Percentiles rank a stretch among this genome's conserved stretches.
Conservation (phyloP, 371 early-diverging fungal genomes). For the Apophysomyces variabilis region DNA sequence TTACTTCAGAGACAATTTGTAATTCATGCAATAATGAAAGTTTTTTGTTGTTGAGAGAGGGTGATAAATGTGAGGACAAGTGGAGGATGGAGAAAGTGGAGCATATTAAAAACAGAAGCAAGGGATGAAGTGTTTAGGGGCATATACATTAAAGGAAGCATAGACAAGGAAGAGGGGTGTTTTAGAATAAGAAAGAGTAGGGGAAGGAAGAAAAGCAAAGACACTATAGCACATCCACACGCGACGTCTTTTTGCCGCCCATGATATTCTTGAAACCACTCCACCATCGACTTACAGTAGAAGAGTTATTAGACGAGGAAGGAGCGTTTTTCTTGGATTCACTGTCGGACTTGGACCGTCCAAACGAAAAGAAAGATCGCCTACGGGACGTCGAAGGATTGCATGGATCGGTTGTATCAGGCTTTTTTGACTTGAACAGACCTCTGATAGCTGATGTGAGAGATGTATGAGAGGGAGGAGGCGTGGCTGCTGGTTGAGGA, state of each 20-base stretch:
- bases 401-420: not conserved
- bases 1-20: constrained; percentile 3
- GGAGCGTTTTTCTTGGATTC: not conserved
- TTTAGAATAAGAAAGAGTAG: not conserved
- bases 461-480: not conserved
- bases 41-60: not conserved
- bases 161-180: not conserved
- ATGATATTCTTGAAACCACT: constrained; percentile 49
- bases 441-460: constrained; percentile 9
- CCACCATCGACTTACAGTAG: constrained; percentile 42
- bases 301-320: constrained; percentile 13
- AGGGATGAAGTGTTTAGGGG: constrained; percentile 3
- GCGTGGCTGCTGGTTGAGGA: constrained; percentile 1
- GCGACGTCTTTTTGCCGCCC: constrained; percentile 48
- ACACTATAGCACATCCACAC: constrained; percentile 42
- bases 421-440: not conserved
- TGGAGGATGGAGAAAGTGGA: not conserved
- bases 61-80: not conserved
- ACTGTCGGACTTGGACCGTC: constrained; percentile 15
- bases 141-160: constrained; percentile 3
- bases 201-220: not conserved
- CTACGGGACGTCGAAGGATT: constrained; percentile 14
- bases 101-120: constrained; percentile 7
- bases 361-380: constrained; percentile 30
- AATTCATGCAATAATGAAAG: constrained; percentile 8